Conservation (phyloP, 2,329 filamentous ascomycete species). For the Peltaster fructicola region DNA sequence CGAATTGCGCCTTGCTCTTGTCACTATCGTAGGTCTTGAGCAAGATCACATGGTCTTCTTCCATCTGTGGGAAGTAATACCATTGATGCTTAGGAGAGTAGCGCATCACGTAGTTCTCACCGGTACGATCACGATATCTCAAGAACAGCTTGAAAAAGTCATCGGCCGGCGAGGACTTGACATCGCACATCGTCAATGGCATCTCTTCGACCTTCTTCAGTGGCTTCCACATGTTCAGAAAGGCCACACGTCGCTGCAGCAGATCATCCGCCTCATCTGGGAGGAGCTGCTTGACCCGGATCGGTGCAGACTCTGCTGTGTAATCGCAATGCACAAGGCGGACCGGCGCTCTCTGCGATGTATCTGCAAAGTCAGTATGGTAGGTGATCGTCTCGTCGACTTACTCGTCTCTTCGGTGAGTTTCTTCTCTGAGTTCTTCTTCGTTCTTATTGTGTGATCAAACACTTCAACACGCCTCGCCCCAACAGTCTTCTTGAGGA, state of each 20-base stretch:
- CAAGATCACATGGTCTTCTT: constrained; percentile 20
- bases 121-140: constrained; percentile 21
- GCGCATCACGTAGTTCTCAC: constrained; percentile 25
- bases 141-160: constrained; percentile 27
- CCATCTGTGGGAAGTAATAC: constrained; percentile 25
- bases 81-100: constrained; percentile 20
- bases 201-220: constrained; percentile 24
- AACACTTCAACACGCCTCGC: constrained; percentile 30
- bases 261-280: constrained; percentile 26
- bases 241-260: constrained; percentile 28
- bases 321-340: constrained; percentile 36
- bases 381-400: not conserved
- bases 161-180: constrained; percentile 16
- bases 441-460: constrained; percentile 32
- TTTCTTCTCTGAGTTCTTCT: constrained; percentile 16
- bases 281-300: constrained; percentile 27
- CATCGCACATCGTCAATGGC: constrained; percentile 25
- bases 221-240: constrained; percentile 36
- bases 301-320: constrained; percentile 26
- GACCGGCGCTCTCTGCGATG: constrained; percentile 26
- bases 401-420: constrained; percentile 18
- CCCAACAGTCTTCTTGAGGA: constrained; percentile 28
- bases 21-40: constrained; percentile 25
- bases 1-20: constrained; percentile 18
- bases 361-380: constrained; percentile 5